A percentile compares a stretch with the other conserved stretches of the same genome.
phyloP scores from a whole-genome alignment of 495 filamentous ascomycete genomes.

The Aspergillus mulundensis region DNA sequence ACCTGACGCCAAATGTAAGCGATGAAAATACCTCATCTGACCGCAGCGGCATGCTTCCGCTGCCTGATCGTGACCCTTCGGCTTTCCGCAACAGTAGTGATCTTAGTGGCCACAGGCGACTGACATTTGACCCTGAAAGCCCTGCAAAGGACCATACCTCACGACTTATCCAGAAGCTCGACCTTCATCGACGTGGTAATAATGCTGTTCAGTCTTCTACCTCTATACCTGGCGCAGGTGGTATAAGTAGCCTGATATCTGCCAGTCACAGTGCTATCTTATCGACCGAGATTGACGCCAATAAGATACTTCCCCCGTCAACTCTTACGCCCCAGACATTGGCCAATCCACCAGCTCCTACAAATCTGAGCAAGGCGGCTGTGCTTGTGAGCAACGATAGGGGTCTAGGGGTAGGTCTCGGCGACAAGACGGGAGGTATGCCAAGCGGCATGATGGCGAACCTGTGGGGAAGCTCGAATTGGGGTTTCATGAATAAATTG shows the following conservation, averaged over 20 bases:
- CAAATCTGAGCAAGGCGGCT: constrained; percentile 82
- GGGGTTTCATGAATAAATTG: constrained; percentile 69
- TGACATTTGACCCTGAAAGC: constrained; percentile 50
- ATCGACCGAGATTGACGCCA: constrained; percentile 32
- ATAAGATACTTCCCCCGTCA: constrained; percentile 42
- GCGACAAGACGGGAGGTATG: constrained; percentile 63
- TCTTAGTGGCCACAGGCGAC: constrained; percentile 45
- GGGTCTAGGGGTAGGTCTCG: constrained; percentile 54
- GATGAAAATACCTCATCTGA: constrained; percentile 55
- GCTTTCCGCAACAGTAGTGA: constrained; percentile 69
- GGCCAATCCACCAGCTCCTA: constrained; percentile 78
- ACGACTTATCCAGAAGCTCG: constrained; percentile 86
- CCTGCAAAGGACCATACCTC: constrained; percentile 67
- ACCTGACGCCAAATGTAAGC: constrained; percentile 52
- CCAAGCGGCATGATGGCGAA: constrained; percentile 86
- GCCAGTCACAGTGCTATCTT: constrained; percentile 72
- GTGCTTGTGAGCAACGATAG: constrained; percentile 76
- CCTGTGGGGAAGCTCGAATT: constrained; percentile 83
- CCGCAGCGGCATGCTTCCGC: constrained; percentile 59
- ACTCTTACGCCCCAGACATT: constrained; percentile 80
- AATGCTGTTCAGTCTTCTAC: constrained; percentile 38
- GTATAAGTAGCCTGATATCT: constrained; percentile 85
- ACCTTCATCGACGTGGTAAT: constrained; percentile 78
- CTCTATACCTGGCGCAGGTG: constrained; percentile 45
- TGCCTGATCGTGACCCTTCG: constrained; percentile 59